Conservation (phyloP, 305 asterid species). For the Caryopteris hybrid region DNA sequence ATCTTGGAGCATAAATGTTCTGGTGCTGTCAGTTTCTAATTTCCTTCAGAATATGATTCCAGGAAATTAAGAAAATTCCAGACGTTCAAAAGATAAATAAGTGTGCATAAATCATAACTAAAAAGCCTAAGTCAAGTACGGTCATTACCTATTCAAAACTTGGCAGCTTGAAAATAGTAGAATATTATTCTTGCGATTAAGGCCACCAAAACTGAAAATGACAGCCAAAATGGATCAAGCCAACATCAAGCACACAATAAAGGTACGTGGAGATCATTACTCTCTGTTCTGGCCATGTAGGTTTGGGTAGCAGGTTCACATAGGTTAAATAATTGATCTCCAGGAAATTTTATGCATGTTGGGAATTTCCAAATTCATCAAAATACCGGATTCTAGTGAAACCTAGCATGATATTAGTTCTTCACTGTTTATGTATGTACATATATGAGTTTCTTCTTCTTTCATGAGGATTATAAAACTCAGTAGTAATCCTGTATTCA, state of each 20-base stretch:
- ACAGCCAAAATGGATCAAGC: background rate
- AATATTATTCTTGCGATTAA: background rate
- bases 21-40: background rate
- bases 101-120: background rate
- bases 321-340: background rate
- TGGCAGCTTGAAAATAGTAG: background rate
- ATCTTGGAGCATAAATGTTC: background rate
- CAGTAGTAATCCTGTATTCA: constrained; percentile 1
- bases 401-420: background rate
- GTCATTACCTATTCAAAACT: background rate
- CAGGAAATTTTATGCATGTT: background rate
- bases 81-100: background rate
- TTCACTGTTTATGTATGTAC: background rate
- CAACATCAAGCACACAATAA: background rate
- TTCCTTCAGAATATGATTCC: background rate
- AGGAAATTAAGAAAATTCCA: background rate
- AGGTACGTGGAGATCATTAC: background rate
- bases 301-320: background rate
- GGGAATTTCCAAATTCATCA: background rate
- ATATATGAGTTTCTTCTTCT: background rate
- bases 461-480: background rate
- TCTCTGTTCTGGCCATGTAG: background rate
- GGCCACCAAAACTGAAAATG: background rate
- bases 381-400: background rate
- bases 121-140: background rate